Evolutionary conservation across 768 basidiomycete genomes (phyloP).

Genomic region (Xanthoconium purpureum): DNA sequence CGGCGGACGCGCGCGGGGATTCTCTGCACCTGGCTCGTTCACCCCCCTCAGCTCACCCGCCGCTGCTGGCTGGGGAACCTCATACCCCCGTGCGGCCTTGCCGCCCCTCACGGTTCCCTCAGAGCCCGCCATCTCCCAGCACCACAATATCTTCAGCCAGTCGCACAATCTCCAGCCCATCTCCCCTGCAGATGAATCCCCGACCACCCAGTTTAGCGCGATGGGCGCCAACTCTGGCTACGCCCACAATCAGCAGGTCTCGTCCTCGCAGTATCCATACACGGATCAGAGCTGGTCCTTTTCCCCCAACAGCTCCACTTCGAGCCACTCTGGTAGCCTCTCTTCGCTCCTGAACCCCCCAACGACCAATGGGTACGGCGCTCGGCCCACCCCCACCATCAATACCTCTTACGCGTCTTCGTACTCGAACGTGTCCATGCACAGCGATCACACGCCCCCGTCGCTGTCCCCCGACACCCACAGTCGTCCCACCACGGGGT

Average conservation of each 20-base stretch:
- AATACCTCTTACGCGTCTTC: slow-evolving; percentile 67
- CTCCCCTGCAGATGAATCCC: slow-evolving; percentile 68
- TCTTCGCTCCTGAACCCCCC: slow-evolving; percentile 78
- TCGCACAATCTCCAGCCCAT: slow-evolving; percentile 61
- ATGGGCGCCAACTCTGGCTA: slow-evolving; percentile 35
- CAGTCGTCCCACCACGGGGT: slow-evolving; percentile 81
- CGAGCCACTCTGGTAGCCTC: slow-evolving; percentile 68
- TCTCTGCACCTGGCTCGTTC: slow-evolving; percentile 81
- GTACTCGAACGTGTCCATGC: slow-evolving; percentile 68
- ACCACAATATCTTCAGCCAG: slow-evolving; percentile 55
- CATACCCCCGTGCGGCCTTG: slow-evolving; percentile 59
- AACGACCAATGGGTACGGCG: slow-evolving; percentile 37
- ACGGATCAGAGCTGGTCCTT: slow-evolving; percentile 57
- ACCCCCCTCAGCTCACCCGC: slow-evolving; percentile 63
- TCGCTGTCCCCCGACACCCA: slow-evolving; percentile 65
- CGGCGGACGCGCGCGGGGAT: slow-evolving; percentile 67
- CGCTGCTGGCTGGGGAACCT: slow-evolving; percentile 56
- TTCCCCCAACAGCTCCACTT: slow-evolving; percentile 48
- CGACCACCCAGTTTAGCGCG: slow-evolving; percentile 45
- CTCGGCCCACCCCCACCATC: slow-evolving; percentile 65
- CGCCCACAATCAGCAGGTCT: slow-evolving; percentile 32
- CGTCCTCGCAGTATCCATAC: slow-evolving; percentile 62
- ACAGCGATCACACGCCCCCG: slow-evolving; percentile 66
- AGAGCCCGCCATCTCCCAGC: slow-evolving; percentile 61
- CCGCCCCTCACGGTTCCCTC: slow-evolving; percentile 84